Conservation (phyloP, 352 stramenopile species). For the Phytophthora pinifolia region DNA sequence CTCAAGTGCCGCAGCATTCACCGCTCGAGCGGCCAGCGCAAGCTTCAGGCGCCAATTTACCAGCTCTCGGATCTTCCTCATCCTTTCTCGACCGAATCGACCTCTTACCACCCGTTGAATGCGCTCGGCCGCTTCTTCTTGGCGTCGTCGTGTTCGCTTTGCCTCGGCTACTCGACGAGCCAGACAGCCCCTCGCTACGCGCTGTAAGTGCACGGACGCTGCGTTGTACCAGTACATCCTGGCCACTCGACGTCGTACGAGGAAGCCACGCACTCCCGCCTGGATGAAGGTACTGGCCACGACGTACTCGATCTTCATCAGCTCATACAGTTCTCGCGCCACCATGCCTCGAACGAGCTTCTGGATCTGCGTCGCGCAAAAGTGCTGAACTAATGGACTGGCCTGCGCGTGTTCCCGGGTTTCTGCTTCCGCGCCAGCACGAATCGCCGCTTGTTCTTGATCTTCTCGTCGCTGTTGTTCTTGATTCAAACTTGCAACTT, state of each 20-base stretch:
- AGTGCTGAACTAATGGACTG: conserved; percentile 49
- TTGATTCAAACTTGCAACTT: conserved; percentile 26
- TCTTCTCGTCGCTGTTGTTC: conserved; percentile 31
- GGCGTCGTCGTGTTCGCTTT: conserved; percentile 18
- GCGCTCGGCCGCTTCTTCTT: conserved; percentile 22
- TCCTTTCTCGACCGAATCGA: conserved; percentile 56
- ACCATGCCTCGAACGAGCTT: conserved; percentile 72
- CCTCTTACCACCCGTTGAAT: conserved; percentile 66
- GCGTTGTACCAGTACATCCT: conserved; percentile 70
- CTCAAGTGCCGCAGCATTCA: conserved; percentile 36
- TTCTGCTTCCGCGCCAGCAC: conserved; percentile 8
- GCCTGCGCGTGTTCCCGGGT: conserved; percentile 19
- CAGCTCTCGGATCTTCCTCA: conserved; percentile 52
- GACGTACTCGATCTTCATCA: conserved; percentile 66
- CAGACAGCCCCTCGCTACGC: conserved; percentile 51
- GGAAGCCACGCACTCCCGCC: conserved; percentile 61
- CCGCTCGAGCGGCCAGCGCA: conserved; percentile 20
- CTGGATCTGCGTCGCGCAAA: conserved; percentile 82
- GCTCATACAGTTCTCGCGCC: conserved; percentile 51
- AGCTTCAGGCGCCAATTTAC: conserved; percentile 32
- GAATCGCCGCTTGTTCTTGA: conserved; percentile 20
- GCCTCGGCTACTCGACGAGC: conserved; percentile 37
- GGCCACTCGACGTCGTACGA: conserved; percentile 57
- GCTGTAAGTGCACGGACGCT: conserved; percentile 61
- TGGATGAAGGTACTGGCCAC: conserved; percentile 83